Evolutionary conservation across 2,329 filamentous ascomycete genomes (phyloP), one percentile per base, ranked within the genome.

Genomic region (Amylocarpus encephaloides): DNA sequence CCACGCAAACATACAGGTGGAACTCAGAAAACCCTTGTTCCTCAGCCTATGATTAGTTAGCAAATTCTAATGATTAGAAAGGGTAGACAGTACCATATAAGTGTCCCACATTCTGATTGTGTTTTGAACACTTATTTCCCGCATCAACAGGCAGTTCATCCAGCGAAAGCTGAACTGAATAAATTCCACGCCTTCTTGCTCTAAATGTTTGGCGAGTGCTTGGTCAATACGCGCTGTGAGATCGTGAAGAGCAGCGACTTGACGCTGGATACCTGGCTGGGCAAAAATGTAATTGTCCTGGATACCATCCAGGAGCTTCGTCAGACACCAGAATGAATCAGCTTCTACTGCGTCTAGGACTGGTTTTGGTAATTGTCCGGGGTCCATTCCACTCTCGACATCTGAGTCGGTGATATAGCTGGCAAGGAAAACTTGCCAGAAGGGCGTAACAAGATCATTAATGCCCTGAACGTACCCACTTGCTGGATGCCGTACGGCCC

Each of bases 61-160:
- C 22, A 30, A 29, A 34, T 7, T 5, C 2, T 11, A 46, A 15
- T 26, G 38, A 18, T 22, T 41, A 29, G 29, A n/a, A 19, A 49
- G 49, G 29, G 26, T 42, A 12, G 5, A 46, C 71, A 82, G 66
- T 74, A 96, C 92, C 73, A 98, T 80, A 71, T 98, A 98, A 22
- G 93, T 98, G 69, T 98, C 93, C 93, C 93, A 98, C 93, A 98
- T 98, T 60, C 93, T 79, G 57, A 98, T 95, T 0, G 90, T 96
- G 67, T 96, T 97, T 67, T 85, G 88, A 50, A 98, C 92, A 66
- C 87, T 95, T 58, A 98, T 87, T 71, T 98, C 93, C 56, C 93
- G 81, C 93, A 98, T 98, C 58, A 98, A 75, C 46, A 98, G 79
- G 68, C 93, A 98, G 64, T 98, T 98, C 93, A 98, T 98, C 93